phyloP scores from a whole-genome alignment of 305 asterid species.

The Ajuga reptans region DNA sequence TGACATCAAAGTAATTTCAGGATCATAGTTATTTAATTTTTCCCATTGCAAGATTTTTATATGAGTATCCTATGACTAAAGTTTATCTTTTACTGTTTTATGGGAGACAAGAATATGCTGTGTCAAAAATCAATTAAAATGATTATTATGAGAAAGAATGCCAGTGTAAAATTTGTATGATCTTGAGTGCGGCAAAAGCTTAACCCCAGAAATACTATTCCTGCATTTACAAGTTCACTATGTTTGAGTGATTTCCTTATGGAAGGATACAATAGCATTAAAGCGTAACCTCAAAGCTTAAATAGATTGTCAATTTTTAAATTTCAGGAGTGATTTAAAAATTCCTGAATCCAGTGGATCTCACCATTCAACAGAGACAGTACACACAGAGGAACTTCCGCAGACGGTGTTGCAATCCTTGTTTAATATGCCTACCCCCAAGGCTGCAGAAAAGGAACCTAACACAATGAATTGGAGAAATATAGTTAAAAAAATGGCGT shows the following conservation, averaged over 20 bases:
- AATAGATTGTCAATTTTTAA: slow-evolving; percentile 23
- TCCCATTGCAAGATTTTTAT: background rate
- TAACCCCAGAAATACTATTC: background rate
- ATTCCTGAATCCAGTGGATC: slow-evolving; percentile 29
- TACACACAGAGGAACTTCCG: slow-evolving; percentile 48
- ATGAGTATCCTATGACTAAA: background rate
- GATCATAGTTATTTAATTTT: background rate
- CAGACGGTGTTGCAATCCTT: slow-evolving; percentile 67
- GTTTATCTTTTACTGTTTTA: background rate
- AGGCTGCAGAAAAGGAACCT: slow-evolving; percentile 69
- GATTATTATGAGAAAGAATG: slow-evolving; percentile 1
- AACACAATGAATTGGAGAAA: slow-evolving; percentile 82
- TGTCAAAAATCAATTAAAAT: background rate
- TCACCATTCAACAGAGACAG: slow-evolving; percentile 30
- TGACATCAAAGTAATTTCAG: background rate
- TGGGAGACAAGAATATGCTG: slow-evolving; percentile 6
- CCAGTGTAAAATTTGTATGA: background rate
- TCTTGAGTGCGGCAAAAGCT: slow-evolving; percentile 7
- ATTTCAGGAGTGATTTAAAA: slow-evolving; percentile 46
- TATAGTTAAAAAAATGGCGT: slow-evolving; percentile 63
- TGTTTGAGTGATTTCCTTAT: background rate
- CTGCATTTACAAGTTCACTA: slow-evolving; percentile 3
- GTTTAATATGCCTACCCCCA: slow-evolving; percentile 76
- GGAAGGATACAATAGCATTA: slow-evolving; percentile 1
- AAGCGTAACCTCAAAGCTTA: slow-evolving; percentile 5